Evolutionary conservation across 345 rosid species (phyloP).

Genomic region (Linum trigynum): DNA sequence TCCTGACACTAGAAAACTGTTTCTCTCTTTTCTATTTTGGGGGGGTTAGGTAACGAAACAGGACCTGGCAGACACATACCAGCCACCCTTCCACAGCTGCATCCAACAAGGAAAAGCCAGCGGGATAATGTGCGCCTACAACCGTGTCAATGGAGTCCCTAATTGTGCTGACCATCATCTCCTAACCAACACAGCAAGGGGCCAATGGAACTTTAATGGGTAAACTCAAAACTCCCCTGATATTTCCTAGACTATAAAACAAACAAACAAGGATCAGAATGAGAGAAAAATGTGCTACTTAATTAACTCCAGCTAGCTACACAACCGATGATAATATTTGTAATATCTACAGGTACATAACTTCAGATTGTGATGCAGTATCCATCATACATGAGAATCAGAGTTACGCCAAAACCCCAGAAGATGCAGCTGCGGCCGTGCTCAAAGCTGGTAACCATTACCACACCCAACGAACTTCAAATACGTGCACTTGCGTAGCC

Average conservation of each 20-base stretch:
- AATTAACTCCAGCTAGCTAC: not conserved
- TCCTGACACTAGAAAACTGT: too few species aligned
- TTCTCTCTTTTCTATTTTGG: not conserved
- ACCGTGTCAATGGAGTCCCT: conserved; percentile 23
- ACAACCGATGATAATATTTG: not conserved
- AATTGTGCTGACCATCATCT: conserved; percentile 22
- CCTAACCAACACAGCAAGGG: conserved; percentile 32
- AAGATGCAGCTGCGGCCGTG: conserved; percentile 69
- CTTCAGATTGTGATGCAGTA: conserved; percentile 89
- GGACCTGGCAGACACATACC: conserved; percentile 28
- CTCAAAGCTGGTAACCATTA: conserved; percentile 58
- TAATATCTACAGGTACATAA: conserved; percentile 45
- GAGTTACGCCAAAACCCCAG: conserved; percentile 64
- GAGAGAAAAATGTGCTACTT: not conserved
- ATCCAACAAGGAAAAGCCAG: conserved; percentile 23
- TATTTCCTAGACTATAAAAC: too few species aligned
- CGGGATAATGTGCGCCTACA: conserved; percentile 25
- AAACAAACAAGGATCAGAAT: not conserved
- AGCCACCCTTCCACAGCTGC: conserved; percentile 25
- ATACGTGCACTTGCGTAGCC: too few species aligned
- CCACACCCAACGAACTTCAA: not conserved
- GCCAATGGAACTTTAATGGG: conserved; percentile 69
- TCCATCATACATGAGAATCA: conserved; percentile 47
- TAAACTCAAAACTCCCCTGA: conserved; percentile 11
- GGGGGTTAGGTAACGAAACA: conserved; percentile 16